Conservation (phyloP, 2,329 filamentous ascomycete species). For the Bimuria novae-zelandiae region DNA sequence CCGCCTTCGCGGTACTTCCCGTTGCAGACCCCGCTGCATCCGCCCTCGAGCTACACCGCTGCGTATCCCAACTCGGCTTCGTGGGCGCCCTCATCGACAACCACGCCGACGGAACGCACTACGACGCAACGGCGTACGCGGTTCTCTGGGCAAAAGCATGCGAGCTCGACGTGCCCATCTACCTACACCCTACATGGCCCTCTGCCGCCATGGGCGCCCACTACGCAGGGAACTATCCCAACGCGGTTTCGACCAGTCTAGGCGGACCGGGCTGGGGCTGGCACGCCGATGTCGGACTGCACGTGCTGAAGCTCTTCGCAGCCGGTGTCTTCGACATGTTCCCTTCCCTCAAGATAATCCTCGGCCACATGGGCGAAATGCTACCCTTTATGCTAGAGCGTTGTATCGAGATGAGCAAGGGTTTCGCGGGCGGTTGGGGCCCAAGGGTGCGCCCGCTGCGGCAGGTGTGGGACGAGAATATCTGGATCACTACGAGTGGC, state of each 20-base stretch:
- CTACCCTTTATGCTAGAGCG: conserved; percentile 60
- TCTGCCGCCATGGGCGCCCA: conserved; percentile 58
- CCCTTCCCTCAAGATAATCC: conserved; percentile 58
- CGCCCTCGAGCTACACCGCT: conserved; percentile 43
- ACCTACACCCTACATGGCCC: conserved; percentile 50
- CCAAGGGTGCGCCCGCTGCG: conserved; percentile 39
- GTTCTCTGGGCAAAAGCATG: conserved; percentile 45
- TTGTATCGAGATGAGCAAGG: conserved; percentile 25
- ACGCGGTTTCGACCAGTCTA: conserved; percentile 25
- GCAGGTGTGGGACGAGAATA: conserved; percentile 58
- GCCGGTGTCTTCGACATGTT: conserved; percentile 60
- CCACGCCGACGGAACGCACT: conserved; percentile 48
- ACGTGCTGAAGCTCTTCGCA: conserved; percentile 55
- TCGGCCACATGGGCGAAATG: conserved; percentile 61
- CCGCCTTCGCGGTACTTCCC: no score
- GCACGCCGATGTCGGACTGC: conserved; percentile 57
- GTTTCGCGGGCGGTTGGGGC: conserved; percentile 11
- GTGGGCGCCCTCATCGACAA: conserved; percentile 54
- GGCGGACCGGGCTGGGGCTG: conserved; percentile 56
- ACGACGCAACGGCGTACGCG: conserved; percentile 52
- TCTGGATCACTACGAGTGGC: conserved; percentile 63
- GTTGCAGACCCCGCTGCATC: no score
- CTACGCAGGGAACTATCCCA: conserved; percentile 51
- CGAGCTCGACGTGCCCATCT: conserved; percentile 49
- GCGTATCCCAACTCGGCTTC: conserved; percentile 49